These are phyloP conservation scores for Cymodocea nodosa DNA, from an alignment of 116 monocot species.

Conservation along the genomic window DNA sequence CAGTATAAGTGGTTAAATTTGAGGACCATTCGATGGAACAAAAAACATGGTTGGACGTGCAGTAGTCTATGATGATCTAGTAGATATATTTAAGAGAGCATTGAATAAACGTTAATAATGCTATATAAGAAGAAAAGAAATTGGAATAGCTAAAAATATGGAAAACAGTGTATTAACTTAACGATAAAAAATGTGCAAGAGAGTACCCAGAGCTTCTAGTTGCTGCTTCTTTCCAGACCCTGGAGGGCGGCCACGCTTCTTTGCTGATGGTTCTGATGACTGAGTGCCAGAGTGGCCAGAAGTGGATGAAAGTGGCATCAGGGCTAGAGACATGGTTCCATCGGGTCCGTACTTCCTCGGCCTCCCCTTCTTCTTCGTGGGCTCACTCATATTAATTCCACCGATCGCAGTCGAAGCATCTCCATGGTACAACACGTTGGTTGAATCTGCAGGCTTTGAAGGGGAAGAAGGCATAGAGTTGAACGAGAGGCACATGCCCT, in stretches of 20 bases:
- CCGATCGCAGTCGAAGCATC: conserved; percentile 16
- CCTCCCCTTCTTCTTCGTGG: conserved; percentile 74
- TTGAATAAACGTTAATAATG: too few relatives aligned
- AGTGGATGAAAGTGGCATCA: conserved; percentile 27
- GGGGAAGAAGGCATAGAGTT: conserved; percentile 5
- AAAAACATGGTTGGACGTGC: too few relatives aligned
- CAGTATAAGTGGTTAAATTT: too few relatives aligned
- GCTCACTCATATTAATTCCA: conserved; percentile 33
- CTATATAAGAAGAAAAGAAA: too few relatives aligned
- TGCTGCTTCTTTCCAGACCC: conserved; percentile 83
- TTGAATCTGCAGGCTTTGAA: conserved; percentile 20
- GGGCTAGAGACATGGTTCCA: conserved; percentile 41
- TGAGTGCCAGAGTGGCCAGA: conserved; percentile 22
- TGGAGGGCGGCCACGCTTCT: conserved; percentile 63
- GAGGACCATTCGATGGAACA: too few relatives aligned
- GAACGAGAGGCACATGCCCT: conserved; percentile 25
- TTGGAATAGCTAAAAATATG: background rate
- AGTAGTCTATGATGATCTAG: too few relatives aligned
- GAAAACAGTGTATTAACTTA: background rate
- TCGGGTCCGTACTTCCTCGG: conserved; percentile 92
- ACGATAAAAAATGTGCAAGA: background rate
- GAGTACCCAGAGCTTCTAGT: conserved; percentile 65
- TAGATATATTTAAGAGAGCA: too few relatives aligned
- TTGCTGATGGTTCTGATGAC: conserved; percentile 26
- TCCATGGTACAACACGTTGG: conserved; percentile 17